phyloP scores from a whole-genome alignment of 2,329 filamentous ascomycete genomes.

The Claviceps spartinae region DNA sequence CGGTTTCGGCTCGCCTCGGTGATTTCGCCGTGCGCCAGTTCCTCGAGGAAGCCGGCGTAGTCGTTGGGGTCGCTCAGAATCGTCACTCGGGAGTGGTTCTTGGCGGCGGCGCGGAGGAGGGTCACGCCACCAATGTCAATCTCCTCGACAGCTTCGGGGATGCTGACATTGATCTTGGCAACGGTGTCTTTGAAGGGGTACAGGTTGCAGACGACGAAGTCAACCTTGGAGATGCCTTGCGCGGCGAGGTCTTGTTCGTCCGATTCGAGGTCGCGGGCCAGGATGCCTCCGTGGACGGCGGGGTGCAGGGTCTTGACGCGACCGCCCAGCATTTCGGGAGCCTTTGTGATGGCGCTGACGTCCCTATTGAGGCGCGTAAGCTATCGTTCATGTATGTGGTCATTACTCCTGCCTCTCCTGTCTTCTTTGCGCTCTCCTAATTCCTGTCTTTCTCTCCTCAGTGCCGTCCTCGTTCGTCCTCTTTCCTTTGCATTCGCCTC shows the following conservation, averaged over 20 bases:
- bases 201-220: slow-evolving; percentile 95
- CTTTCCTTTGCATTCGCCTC: neutral
- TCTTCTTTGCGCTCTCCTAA: neutral
- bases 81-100: slow-evolving; percentile 92
- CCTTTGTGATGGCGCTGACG: slow-evolving; percentile 91
- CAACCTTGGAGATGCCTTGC: slow-evolving; percentile 89
- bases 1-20: slow-evolving; percentile 71
- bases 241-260: slow-evolving; percentile 95
- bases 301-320: slow-evolving; percentile 86
- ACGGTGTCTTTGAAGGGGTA: slow-evolving; percentile 99
- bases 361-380: slow-evolving; percentile 42
- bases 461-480: neutral
- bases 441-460: neutral
- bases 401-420: neutral
- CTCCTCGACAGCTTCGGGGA: slow-evolving; percentile 94
- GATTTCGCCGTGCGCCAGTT: slow-evolving; percentile 78
- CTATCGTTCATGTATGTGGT: neutral
- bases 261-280: slow-evolving; percentile 84
- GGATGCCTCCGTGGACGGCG: slow-evolving; percentile 79
- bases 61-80: slow-evolving; percentile 90
- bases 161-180: slow-evolving; percentile 91
- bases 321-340: slow-evolving; percentile 91
- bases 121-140: slow-evolving; percentile 98
- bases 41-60: slow-evolving; percentile 86
- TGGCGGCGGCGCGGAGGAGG: slow-evolving; percentile 87